Evolutionary conservation across 768 basidiomycete species (phyloP), one percentile per base, ranked within the genome.

Genomic region (Psilocybe azurescens): DNA sequence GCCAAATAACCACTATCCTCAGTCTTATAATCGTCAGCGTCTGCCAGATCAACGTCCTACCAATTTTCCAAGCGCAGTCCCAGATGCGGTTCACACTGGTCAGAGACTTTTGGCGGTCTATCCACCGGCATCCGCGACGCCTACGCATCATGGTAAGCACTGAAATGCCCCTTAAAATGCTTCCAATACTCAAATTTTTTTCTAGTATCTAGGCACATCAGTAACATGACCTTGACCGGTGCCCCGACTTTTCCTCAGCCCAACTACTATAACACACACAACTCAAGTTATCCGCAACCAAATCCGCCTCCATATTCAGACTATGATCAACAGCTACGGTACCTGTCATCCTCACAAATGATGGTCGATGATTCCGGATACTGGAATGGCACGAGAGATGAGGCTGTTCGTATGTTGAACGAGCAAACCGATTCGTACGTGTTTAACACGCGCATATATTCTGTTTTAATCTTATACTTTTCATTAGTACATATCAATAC

Each of bases 51-150:
- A 56, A 8, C 68, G 69, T 18, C 46, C 65, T 20, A 59, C 69
- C 60, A 54, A 54, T 56, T 59, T 67, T 49, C 60, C 68, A 32
- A 62, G 63, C 52, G 68, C 70, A 44, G 72, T 73, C 9, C 67
- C 79, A 38, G 82, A 87, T 71, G 78, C 87, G 4, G 87, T 87
- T 3, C 87, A 90, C 53, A 86, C 87, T 72, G 87, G 89, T 2
- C 90, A 91, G 64, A 75, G 82, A 56, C 74, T 93, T 28, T 79
- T 91, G 50, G 83, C 86, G 3, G 78, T 83, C 36, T 93, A 91
- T 72, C 89, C 92, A 41, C 81, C 89, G 68, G 89, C 89, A 41
- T 92, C 91, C 61, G 87, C 89, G 29, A 90, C 88, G 3, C 90
- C 91, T n/a, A 84, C 90, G 7, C 80, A 86, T 39, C 91, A 93